Evolutionary conservation across 1,284 basidiomycete species (phyloP).

Genomic region (Melampsora americana): DNA sequence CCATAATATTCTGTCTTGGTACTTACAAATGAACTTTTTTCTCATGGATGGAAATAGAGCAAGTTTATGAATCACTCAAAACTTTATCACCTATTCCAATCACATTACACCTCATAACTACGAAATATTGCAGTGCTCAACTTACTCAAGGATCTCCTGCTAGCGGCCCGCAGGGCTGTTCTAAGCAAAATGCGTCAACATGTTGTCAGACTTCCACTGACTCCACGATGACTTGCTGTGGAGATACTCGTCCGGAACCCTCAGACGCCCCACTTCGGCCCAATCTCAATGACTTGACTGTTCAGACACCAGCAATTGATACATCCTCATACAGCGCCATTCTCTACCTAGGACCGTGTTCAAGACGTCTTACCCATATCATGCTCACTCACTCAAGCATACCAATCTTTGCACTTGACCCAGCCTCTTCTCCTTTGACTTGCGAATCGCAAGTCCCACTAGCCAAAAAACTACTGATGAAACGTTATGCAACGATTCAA

Average conservation of each 20-base stretch:
- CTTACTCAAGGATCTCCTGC: background rate
- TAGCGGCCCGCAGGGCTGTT: background rate
- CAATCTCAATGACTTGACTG: conserved; percentile 71
- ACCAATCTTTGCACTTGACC: conserved; percentile 75
- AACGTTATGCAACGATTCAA: conserved; percentile 81
- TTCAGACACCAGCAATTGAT: conserved; percentile 51
- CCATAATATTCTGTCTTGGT: conserved; percentile 72
- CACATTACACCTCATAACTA: background rate
- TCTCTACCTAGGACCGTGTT: conserved; percentile 52
- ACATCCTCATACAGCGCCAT: conserved; percentile 49
- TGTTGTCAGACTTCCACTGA: background rate
- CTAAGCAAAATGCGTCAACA: background rate
- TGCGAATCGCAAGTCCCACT: conserved; percentile 62
- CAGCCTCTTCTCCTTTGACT: conserved; percentile 60
- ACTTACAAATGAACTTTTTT: background rate
- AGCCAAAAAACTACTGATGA: conserved; percentile 79
- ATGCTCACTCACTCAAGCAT: conserved; percentile 45
- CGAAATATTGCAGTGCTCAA: background rate
- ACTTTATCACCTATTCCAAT: background rate
- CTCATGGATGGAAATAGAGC: background rate
- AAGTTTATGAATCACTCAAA: background rate
- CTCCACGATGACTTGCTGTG: background rate
- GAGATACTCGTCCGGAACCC: background rate
- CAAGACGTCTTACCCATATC: conserved; percentile 8
- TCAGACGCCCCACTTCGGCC: background rate